Evolutionary conservation across 345 rosid species (phyloP), one percentile per base, ranked within the genome.

Genomic region (Lagerstroemia speciosa): DNA sequence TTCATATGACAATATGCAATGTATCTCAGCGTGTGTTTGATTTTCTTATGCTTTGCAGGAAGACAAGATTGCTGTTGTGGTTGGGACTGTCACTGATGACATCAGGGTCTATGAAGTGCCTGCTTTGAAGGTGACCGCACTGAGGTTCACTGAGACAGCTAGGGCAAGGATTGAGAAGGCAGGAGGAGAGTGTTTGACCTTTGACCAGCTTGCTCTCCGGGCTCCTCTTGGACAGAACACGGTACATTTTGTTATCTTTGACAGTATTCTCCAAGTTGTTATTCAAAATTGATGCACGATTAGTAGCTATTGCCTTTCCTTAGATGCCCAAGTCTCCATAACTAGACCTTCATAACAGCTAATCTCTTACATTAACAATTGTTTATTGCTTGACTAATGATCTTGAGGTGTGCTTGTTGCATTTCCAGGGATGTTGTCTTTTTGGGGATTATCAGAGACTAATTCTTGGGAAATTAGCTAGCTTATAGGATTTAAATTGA

Each of bases 211-310:
- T 77, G 98, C 98, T 46, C 87, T 92, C 55, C 76, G 76, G n/a
- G 97, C 98, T 75, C 98, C 97, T 16, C 80, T 92, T 69, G 98
- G 98, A 1, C 97, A 92, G 83, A 90, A 90, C 86, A 92, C 95
- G 71, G 97, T 92, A 78, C 7, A n/a, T 14, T 1, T 41, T 29
- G 3, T 3, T 6, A 34, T n/a, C n/a, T n/a, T n/a, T n/a, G n/a
- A n/a, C 8, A 41, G 41, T 53, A n/a, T 5, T 14, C 60, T 24
- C 9, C 14, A 6, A 53, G 30, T 8, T n/a, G n/a, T 53, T 53
- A n/a, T 5, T 1, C 8, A 8, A 8, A n/a, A 22, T n/a, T 8
- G 2, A 33, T 29, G 29, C 7, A 15, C 11, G 2, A 27, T 11
- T 27, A 27, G 63, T 27, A 0, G 12, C 27, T 27, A 3, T 9